A percentile compares a stretch with the other conserved stretches of the same genome.
Evolutionary conservation across 1,284 basidiomycete species (phyloP).

Genomic region (Moniliophthora roreri): DNA sequence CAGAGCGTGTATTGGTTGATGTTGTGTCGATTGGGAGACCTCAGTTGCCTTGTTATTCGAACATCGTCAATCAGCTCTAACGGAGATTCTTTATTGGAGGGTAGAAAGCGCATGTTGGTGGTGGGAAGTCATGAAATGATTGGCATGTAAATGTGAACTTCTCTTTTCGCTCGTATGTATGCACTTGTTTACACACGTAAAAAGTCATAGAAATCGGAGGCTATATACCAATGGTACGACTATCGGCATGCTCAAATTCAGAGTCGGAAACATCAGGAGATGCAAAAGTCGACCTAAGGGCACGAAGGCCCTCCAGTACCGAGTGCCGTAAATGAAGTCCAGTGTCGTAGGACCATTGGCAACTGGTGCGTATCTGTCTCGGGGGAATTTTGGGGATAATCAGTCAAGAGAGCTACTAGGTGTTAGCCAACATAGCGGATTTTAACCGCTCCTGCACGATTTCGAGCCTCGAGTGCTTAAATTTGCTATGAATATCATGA

Average conservation of each 20-base stretch:
- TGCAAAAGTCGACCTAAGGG: not conserved
- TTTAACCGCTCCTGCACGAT: slow-evolving; percentile 64
- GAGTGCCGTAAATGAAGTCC: too few species aligned
- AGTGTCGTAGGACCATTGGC: too few species aligned
- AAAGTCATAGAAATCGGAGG: too few species aligned
- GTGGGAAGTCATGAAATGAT: slow-evolving; percentile 5
- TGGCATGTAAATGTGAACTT: not conserved
- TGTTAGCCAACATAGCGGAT: slow-evolving; percentile 66
- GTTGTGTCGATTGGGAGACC: slow-evolving; percentile 1
- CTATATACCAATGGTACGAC: too few species aligned
- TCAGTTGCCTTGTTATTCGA: slow-evolving; percentile 5
- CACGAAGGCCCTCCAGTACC: too few species aligned
- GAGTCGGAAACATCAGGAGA: not conserved
- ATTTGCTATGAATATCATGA: too few species aligned
- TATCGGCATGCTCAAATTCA: too few species aligned
- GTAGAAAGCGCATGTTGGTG: slow-evolving; percentile 1
- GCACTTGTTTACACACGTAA: too few species aligned
- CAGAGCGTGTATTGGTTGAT: slow-evolving; percentile 13
- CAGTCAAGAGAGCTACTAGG: not conserved
- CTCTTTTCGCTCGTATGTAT: too few species aligned
- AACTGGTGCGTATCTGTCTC: too few species aligned
- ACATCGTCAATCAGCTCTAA: slow-evolving; percentile 3
- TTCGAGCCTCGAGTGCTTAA: slow-evolving; percentile 67
- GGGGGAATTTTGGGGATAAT: not conserved
- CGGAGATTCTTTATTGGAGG: slow-evolving; percentile 3